phyloP scores from a whole-genome alignment of 345 rosid species.

The Eucalyptus cladocalyx region DNA sequence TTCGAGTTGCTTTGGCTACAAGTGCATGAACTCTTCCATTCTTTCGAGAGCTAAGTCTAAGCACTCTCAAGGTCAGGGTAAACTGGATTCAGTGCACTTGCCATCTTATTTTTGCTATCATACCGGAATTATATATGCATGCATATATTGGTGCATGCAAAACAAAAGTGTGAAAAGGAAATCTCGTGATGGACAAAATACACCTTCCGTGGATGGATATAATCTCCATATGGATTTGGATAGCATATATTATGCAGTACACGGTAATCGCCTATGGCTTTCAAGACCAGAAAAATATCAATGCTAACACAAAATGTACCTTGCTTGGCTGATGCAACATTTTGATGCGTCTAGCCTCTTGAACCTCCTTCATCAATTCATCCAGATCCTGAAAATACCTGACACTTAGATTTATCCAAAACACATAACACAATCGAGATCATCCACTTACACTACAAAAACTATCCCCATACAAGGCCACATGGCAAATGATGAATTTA shows the following conservation, averaged over 20 bases:
- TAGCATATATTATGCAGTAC: background rate
- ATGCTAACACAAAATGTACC: conserved; percentile 26
- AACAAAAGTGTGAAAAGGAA: background rate
- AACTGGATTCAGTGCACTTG: background rate
- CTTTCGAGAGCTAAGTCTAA: background rate
- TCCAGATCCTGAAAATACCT: conserved; percentile 55
- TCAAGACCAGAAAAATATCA: background rate
- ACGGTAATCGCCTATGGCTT: background rate
- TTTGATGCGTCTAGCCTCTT: conserved; percentile 96
- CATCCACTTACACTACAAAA: background rate
- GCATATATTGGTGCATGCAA: background rate
- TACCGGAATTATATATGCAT: background rate
- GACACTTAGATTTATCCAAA: background rate
- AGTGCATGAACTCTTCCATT: background rate
- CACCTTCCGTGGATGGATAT: background rate
- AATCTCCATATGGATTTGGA: background rate
- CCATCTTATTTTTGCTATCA: background rate
- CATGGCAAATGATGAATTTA: background rate
- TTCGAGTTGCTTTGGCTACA: background rate
- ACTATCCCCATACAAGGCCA: background rate
- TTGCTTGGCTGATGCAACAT: conserved; percentile 99
- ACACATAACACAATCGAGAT: background rate
- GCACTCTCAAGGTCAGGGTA: background rate
- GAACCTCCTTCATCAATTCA: conserved; percentile 95
- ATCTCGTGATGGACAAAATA: background rate